Base-by-base conservation (phyloP, 2,329 filamentous ascomycete genomes). In the Cladosporium sp. region DNA sequence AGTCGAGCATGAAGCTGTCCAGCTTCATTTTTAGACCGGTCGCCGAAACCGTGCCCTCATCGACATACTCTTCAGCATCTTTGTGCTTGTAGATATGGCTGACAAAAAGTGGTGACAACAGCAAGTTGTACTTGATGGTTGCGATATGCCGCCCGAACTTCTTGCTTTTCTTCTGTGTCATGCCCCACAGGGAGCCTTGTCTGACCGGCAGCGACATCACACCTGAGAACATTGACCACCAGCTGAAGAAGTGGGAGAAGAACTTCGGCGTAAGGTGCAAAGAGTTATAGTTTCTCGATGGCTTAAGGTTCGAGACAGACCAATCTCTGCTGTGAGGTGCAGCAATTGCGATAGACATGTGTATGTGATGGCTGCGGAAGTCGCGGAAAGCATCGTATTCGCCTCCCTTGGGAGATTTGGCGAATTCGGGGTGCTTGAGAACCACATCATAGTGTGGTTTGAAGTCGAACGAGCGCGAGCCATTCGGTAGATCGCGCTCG, bases 1-100 rank as follows among this genome's bases (percentile, higher is more conserved):
- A 79, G 74, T 99, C 94, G 42, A 99, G 83, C 85, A 97, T 97
- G 73, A 97, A 95, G 76, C 91, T 97, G 73, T 97, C 93, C 52
- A 99, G 84, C 53, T 92, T 88, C 65, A 96, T 90, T 74, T 99
- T 99, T 61, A 99, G 79, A n/a, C 95, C 94, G 3, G 94, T 99
- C 0, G 93, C 93, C 47, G 91, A 94, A 5, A 96, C 90, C 0
- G 87, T 81, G 17, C 36, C 37, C 62, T 86, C 80, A 61, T 92
- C 87, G 0, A 83, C 81, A 68, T 90, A 89, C 60, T 96, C 91
- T 68, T 97, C 93, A 0, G 85, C 85, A 68, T 99, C 94, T 71
- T 97, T 97, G 77, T 99, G 94, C 73, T 97, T 97, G 77, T 99
- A 99, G 32, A 99, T 91, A 67, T 99, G 94, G 65, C 92, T 95